phyloP scores from a whole-genome alignment of 2,329 filamentous ascomycete species.

The Coniochaeta prunicola region DNA sequence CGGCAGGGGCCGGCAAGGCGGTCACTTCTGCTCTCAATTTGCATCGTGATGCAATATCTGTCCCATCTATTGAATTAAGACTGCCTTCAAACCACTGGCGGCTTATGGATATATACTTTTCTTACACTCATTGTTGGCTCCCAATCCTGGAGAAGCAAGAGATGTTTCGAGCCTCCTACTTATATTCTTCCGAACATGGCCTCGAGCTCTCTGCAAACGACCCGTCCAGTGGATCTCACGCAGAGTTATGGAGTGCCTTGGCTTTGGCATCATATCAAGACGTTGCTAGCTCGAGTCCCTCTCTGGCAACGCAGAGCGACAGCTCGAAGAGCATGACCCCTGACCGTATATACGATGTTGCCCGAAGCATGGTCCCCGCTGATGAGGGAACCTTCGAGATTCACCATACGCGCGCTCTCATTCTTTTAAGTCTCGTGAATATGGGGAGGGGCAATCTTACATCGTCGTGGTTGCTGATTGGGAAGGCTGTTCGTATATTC shows the following conservation, averaged over 20 bases:
- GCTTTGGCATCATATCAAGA: slow-evolving; percentile 51
- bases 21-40: neutral
- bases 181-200: slow-evolving; percentile 27
- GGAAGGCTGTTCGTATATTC: slow-evolving; percentile 52
- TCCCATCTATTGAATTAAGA: slow-evolving; percentile 8
- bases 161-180: slow-evolving; percentile 40
- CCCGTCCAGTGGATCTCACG: slow-evolving; percentile 33
- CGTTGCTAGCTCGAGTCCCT: slow-evolving; percentile 17
- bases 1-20: neutral
- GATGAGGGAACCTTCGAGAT: slow-evolving; percentile 40
- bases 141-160: slow-evolving; percentile 64
- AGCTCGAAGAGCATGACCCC: slow-evolving; percentile 18
- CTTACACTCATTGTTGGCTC: slow-evolving; percentile 71
- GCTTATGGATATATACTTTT: slow-evolving; percentile 65
- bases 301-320: slow-evolving; percentile 4
- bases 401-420: slow-evolving; percentile 46
- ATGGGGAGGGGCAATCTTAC: slow-evolving; percentile 49
- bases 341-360: slow-evolving; percentile 39
- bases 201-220: slow-evolving; percentile 13
- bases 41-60: neutral
- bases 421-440: slow-evolving; percentile 56
- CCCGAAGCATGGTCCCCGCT: slow-evolving; percentile 39
- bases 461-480: slow-evolving; percentile 57
- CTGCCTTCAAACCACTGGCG: slow-evolving; percentile 49
- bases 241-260: slow-evolving; percentile 53